phyloP scores from a whole-genome alignment of 441 rosid genomes.

The Pelargonium myrrhifolium region DNA sequence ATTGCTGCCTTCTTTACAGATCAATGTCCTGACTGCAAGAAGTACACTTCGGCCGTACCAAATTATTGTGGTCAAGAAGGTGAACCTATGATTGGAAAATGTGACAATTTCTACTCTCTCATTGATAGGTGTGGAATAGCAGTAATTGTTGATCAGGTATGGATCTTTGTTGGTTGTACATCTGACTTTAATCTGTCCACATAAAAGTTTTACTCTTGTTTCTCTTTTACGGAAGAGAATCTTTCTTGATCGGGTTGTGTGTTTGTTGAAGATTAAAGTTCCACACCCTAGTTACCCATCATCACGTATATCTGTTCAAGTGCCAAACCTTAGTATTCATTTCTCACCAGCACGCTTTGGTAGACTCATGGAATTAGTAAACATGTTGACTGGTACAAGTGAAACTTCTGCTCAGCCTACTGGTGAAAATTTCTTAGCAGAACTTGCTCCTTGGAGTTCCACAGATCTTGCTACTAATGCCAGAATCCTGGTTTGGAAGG shows the following conservation, averaged over 20 bases:
- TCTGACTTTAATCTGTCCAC: background rate
- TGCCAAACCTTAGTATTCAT: slow-evolving; percentile 95
- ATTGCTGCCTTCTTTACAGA: slow-evolving; percentile 91
- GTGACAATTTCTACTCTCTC: slow-evolving; percentile 57
- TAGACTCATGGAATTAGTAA: slow-evolving; percentile 67
- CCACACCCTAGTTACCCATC: slow-evolving; percentile 87
- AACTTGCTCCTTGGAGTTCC: slow-evolving; percentile 56
- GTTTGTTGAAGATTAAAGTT: slow-evolving; percentile 64
- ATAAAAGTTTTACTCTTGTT: background rate
- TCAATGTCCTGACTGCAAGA: slow-evolving; percentile 47
- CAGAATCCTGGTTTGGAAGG: slow-evolving; percentile 95
- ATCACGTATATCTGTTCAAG: slow-evolving; percentile 85
- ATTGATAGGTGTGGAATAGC: slow-evolving; percentile 96
- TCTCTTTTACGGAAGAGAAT: slow-evolving; percentile 11
- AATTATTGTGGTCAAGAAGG: slow-evolving; percentile 32
- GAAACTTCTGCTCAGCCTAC: slow-evolving; percentile 61
- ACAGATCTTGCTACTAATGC: slow-evolving; percentile 72
- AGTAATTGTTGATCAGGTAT: slow-evolving; percentile 94
- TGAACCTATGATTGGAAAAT: slow-evolving; percentile 33
- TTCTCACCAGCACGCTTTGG: slow-evolving; percentile 79
- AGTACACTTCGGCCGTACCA: slow-evolving; percentile 34
- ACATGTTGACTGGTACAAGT: slow-evolving; percentile 49
- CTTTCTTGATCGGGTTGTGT: slow-evolving; percentile 14
- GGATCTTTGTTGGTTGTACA: slow-evolving; percentile 6
- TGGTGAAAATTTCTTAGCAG: slow-evolving; percentile 55